Evolutionary conservation across 2,329 filamentous ascomycete genomes (phyloP).

Genomic region (Colletotrichum sp.): DNA sequence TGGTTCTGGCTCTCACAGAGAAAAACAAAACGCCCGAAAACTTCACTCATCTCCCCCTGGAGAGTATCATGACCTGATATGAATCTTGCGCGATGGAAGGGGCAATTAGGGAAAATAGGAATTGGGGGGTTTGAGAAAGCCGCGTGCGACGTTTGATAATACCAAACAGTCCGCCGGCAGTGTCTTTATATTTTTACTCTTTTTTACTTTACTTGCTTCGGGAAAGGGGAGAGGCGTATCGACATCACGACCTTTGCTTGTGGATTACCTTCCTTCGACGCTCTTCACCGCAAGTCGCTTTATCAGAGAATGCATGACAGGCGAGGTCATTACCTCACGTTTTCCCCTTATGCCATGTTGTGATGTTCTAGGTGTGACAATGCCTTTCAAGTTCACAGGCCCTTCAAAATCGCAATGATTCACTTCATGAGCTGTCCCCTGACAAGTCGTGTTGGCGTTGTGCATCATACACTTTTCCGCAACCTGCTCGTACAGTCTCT

Average conservation of each 20-base stretch:
- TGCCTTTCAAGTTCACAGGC: too few relatives aligned
- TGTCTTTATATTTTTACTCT: constrained; percentile 13
- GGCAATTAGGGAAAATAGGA: constrained; percentile 14
- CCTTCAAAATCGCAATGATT: too few relatives aligned
- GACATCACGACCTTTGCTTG: constrained; percentile 15
- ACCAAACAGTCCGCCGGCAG: not conserved
- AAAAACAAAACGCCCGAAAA: constrained; percentile 19
- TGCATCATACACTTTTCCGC: too few relatives aligned
- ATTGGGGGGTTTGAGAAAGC: constrained; percentile 13
- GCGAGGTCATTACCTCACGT: not conserved
- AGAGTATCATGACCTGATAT: constrained; percentile 24
- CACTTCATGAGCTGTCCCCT: constrained; percentile 44
- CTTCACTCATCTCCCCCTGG: constrained; percentile 21
- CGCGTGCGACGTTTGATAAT: constrained; percentile 1
- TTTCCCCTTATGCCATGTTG: not conserved
- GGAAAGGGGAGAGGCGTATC: constrained; percentile 15
- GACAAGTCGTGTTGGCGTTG: constrained; percentile 42
- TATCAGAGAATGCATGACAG: constrained; percentile 22
- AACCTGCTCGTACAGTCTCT: too few relatives aligned
- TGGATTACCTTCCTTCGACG: constrained; percentile 22
- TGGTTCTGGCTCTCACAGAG: constrained; percentile 16
- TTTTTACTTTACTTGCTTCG: not conserved
- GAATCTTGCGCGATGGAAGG: constrained; percentile 22
- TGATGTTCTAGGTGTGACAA: not conserved
- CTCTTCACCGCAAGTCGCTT: constrained; percentile 19